A percentile compares a stretch with the other conserved stretches of the same genome.
phyloP scores from a whole-genome alignment of 106 monocot species.

The Ottelia alismoides region DNA sequence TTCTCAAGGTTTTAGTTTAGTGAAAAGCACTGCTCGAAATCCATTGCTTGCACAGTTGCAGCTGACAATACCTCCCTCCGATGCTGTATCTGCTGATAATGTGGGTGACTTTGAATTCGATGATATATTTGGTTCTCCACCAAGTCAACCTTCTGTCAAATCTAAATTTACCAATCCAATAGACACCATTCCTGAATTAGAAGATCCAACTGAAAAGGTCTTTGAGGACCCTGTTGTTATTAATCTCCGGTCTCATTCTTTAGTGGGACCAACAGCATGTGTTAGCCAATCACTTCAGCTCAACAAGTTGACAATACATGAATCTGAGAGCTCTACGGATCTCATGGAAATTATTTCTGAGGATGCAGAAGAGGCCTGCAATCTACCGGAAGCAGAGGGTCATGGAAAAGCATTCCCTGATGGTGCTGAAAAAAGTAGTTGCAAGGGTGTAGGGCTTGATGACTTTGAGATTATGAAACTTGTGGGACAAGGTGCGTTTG shows the following conservation, averaged over 20 bases:
- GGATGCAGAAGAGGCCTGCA: slow-evolving; percentile 5
- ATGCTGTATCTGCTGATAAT: slow-evolving; percentile 42
- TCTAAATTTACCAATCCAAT: slow-evolving; percentile 16
- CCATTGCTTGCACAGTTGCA: slow-evolving; percentile 31
- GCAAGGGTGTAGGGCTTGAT: slow-evolving; percentile 57
- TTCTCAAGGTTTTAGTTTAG: slow-evolving; percentile 29
- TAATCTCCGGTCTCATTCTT: slow-evolving; percentile 65
- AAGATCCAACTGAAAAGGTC: slow-evolving; percentile 26
- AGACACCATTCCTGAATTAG: slow-evolving; percentile 1
- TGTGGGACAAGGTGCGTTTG: slow-evolving; percentile 98
- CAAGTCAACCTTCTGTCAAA: slow-evolving; percentile 31
- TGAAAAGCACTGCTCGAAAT: slow-evolving; percentile 13
- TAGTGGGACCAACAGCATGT: slow-evolving; percentile 73
- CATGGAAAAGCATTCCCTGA: neutral
- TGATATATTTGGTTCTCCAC: slow-evolving; percentile 85
- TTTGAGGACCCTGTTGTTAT: slow-evolving; percentile 60
- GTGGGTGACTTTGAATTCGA: slow-evolving; percentile 88
- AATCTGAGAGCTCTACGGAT: slow-evolving; percentile 46
- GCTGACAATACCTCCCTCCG: slow-evolving; percentile 47
- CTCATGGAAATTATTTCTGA: slow-evolving; percentile 25
- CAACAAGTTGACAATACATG: slow-evolving; percentile 41
- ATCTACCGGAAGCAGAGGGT: slow-evolving; percentile 12
- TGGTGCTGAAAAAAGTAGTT: slow-evolving; percentile 13
- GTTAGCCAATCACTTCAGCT: slow-evolving; percentile 38
- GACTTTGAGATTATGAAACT: slow-evolving; percentile 88